Conservation (phyloP, 176 grass and related monocot species). For the Thalia dealbata region DNA sequence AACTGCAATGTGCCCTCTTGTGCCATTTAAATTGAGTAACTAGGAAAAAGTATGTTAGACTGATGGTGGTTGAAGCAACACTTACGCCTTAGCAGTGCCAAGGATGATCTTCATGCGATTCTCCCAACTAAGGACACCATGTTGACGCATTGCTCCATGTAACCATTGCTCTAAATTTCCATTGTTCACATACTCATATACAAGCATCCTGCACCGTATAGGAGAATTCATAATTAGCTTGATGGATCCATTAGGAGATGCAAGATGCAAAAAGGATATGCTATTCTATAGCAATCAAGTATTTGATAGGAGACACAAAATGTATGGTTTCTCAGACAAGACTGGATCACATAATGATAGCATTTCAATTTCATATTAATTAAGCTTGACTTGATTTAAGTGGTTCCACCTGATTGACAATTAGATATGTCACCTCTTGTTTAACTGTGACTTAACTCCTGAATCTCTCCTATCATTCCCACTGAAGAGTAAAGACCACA, state of each 20-base stretch:
- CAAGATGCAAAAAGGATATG: neutral
- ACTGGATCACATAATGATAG: neutral
- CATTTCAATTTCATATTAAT: neutral
- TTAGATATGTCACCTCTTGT: too few relatives aligned
- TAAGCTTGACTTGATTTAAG: neutral
- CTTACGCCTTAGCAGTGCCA: constrained; percentile 97
- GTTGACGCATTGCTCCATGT: constrained; percentile 81
- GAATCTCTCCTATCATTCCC: too few relatives aligned
- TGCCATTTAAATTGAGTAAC: constrained; percentile 2
- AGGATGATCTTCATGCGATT: constrained; percentile 88
- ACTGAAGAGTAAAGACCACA: too few relatives aligned
- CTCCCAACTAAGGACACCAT: constrained; percentile 77
- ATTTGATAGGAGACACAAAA: neutral
- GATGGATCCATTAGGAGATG: neutral
- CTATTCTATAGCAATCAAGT: neutral
- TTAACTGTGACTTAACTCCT: too few relatives aligned
- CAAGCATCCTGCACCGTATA: constrained; percentile 55
- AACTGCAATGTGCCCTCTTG: constrained; percentile 2
- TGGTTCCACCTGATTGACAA: neutral
- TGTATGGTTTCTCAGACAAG: neutral
- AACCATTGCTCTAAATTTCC: constrained; percentile 98
- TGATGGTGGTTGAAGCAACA: neutral
- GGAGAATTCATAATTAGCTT: neutral
- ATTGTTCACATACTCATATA: constrained; percentile 94
- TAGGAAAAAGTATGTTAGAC: neutral